These are phyloP conservation scores for Phtheirospermum japonicum DNA, from an alignment of 257 asterid species.

Conservation along the genomic window DNA sequence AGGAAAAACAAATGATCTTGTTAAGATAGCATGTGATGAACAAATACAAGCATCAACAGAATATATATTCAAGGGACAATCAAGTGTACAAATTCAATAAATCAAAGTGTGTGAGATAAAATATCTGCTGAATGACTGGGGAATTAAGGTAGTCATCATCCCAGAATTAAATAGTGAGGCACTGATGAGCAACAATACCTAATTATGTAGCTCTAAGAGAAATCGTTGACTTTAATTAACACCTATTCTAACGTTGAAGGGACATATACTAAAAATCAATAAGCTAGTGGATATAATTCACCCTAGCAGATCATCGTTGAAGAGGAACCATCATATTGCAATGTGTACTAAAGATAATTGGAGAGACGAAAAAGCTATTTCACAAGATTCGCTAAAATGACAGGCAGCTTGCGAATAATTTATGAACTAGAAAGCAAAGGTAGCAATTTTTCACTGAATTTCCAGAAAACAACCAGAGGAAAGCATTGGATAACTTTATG, in stretches of 20 bases:
- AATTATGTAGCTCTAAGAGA: neutral
- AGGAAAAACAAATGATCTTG: constrained; percentile 18
- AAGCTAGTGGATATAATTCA: neutral
- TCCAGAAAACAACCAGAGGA: neutral
- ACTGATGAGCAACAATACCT: neutral
- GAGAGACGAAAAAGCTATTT: neutral
- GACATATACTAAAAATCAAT: neutral
- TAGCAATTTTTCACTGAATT: constrained; percentile 6
- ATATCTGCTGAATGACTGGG: constrained; percentile 3
- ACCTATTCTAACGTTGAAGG: constrained; percentile 5
- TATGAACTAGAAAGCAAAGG: constrained; percentile 9
- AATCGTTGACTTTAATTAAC: constrained; percentile 8
- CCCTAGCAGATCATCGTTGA: constrained; percentile 7
- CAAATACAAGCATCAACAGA: neutral
- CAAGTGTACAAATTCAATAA: neutral
- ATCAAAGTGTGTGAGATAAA: neutral
- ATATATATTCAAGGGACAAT: constrained; percentile 14
- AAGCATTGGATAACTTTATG: neutral
- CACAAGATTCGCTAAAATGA: constrained; percentile 13
- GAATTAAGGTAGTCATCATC: neutral
- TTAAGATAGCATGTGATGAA: constrained; percentile 13
- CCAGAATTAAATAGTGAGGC: constrained; percentile 7
- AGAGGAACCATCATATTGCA: constrained; percentile 12
- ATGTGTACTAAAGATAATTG: neutral
- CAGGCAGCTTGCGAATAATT: constrained; percentile 12